phyloP scores from a whole-genome alignment of 176 grass and related monocot species.

The Avena atlantica region DNA sequence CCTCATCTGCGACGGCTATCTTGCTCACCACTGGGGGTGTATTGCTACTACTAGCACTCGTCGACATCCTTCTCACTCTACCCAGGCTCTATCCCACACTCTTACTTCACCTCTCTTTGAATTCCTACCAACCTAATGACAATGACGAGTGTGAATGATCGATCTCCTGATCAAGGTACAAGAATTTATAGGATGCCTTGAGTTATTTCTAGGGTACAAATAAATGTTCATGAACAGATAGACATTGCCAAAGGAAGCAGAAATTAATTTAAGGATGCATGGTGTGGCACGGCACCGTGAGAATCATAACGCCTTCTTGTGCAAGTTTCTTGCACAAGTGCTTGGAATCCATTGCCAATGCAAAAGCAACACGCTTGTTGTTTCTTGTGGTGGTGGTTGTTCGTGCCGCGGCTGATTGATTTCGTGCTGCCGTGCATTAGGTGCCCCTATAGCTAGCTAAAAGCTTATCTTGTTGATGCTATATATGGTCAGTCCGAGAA shows the following conservation, averaged over 20 bases:
- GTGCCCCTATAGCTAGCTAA: not conserved
- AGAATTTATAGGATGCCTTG: not conserved
- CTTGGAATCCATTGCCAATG: not conserved
- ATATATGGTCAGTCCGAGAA: no score
- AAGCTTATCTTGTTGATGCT: not conserved
- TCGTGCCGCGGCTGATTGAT: not conserved
- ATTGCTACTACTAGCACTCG: not conserved
- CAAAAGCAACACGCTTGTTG: not conserved
- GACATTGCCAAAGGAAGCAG: conserved; percentile 4
- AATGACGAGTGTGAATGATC: not conserved
- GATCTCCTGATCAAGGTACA: not conserved
- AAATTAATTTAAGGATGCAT: conserved; percentile 20
- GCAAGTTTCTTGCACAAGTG: not conserved
- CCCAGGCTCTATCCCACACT: not conserved
- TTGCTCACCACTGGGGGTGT: not conserved
- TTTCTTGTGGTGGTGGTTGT: not conserved
- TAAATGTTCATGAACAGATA: not conserved
- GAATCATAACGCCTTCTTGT: not conserved
- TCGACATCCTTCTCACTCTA: not conserved
- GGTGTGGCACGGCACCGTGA: not conserved
- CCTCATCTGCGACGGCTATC: not conserved
- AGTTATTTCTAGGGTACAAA: not conserved
- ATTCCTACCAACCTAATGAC: not conserved
- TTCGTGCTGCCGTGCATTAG: not conserved
- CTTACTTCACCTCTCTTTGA: not conserved